phyloP scores from a whole-genome alignment of 1,284 basidiomycete genomes.

The Rhodotorula sp. region DNA sequence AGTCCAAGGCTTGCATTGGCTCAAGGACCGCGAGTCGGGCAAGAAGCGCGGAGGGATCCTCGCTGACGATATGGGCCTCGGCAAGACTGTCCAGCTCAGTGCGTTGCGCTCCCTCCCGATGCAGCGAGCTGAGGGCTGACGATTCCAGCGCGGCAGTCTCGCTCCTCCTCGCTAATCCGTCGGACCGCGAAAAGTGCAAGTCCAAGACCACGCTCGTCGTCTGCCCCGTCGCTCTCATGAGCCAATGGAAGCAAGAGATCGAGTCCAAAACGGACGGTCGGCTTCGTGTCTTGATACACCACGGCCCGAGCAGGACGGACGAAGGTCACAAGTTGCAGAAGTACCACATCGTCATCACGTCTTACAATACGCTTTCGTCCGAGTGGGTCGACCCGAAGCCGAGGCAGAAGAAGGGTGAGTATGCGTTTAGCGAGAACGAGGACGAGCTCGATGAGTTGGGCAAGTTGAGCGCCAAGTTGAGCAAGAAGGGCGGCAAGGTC shows the following conservation, averaged over 20 bases:
- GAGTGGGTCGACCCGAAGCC: conserved; percentile 35
- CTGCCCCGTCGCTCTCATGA: conserved; percentile 65
- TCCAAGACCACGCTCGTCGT: conserved; percentile 43
- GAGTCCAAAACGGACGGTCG: conserved; percentile 68
- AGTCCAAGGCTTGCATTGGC: conserved; percentile 42
- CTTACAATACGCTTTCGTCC: conserved; percentile 58
- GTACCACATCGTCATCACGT: conserved; percentile 66
- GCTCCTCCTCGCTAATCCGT: conserved; percentile 39
- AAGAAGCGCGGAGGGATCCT: conserved; percentile 44
- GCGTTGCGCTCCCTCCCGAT: neutral
- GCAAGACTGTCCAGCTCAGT: conserved; percentile 42
- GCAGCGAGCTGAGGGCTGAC: neutral
- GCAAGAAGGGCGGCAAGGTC: neutral
- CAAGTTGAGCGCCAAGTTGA: neutral
- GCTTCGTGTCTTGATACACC: conserved; percentile 74
- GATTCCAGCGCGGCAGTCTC: conserved; percentile 17
- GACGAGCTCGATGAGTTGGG: conserved; percentile 40
- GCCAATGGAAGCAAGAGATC: conserved; percentile 88
- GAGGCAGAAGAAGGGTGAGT: conserved; percentile 28
- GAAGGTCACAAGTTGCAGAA: conserved; percentile 61
- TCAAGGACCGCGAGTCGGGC: conserved; percentile 35
- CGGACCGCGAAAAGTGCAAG: conserved; percentile 8
- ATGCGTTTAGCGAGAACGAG: conserved; percentile 14
- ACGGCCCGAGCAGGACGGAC: conserved; percentile 69
- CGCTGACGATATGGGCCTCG: conserved; percentile 46